These are phyloP conservation scores for Celoporthe dispersa DNA, from an alignment of 2,329 filamentous ascomycete genomes.

Conservation along the genomic window DNA sequence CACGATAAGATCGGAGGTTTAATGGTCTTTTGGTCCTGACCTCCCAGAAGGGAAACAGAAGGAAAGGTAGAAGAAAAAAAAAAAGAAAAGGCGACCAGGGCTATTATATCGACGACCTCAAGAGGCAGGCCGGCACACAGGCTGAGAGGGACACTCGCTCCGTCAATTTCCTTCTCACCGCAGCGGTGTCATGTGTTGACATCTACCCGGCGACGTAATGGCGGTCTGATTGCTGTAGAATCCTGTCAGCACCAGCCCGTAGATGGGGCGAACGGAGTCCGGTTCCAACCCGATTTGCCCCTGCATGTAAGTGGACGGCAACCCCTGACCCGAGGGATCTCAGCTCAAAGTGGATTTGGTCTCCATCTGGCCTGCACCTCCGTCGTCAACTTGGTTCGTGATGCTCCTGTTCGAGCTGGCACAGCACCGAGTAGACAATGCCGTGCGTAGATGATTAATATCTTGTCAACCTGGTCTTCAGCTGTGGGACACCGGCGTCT, in stretches of 20 bases:
- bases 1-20: constrained; percentile 4
- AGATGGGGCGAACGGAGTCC: not conserved
- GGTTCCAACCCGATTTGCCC: constrained; percentile 5
- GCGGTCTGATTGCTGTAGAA: not conserved
- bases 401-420: not conserved
- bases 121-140: not conserved
- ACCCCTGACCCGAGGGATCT: not conserved
- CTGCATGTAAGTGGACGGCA: not conserved
- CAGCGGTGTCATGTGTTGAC: not conserved
- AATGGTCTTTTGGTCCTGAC: not conserved
- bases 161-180: not conserved
- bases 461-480: too few species aligned
- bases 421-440: too few species aligned
- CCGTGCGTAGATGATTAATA: too few species aligned
- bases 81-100: not conserved
- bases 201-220: not conserved
- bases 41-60: too few species aligned
- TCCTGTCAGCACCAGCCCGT: not conserved
- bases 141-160: not conserved
- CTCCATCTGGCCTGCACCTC: not conserved
- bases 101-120: not conserved
- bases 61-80: too few species aligned
- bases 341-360: not conserved
- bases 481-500: too few species aligned
- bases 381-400: not conserved